These are phyloP conservation scores for Boletus rufocinnamomeus DNA, from an alignment of 768 basidiomycete genomes.

Conservation along the genomic window DNA sequence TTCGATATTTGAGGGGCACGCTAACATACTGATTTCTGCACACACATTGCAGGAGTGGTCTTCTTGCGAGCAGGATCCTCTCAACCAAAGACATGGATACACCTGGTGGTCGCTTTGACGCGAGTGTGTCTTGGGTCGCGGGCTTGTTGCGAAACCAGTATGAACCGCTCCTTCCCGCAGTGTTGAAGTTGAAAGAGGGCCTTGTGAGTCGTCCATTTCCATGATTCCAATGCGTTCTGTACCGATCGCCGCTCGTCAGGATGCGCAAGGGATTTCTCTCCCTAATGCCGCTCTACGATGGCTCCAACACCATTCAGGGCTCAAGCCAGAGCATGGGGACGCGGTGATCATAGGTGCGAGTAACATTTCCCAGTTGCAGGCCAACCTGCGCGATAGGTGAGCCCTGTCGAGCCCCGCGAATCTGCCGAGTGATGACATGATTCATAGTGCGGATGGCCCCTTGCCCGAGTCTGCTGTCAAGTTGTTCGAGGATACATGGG, in stretches of 20 bases:
- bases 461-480: background rate
- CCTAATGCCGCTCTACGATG: background rate
- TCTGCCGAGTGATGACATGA: background rate
- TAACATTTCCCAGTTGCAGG: background rate
- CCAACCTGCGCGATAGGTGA: background rate
- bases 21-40: background rate
- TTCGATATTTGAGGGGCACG: background rate
- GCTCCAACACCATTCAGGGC: background rate
- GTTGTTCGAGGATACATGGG: slow-evolving; percentile 1
- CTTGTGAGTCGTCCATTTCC: background rate
- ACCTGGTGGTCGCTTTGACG: background rate
- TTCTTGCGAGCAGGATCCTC: background rate
- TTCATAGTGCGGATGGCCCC: background rate
- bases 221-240: too few relatives aligned
- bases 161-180: slow-evolving; percentile 3
- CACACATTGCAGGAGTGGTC: background rate
- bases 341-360: background rate
- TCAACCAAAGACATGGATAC: background rate
- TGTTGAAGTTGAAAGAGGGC: slow-evolving; percentile 5
- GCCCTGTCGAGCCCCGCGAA: background rate
- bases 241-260: background rate
- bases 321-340: background rate
- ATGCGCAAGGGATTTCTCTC: background rate
- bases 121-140: background rate
- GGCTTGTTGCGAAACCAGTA: background rate